These are phyloP conservation scores for Polytrichum formosum DNA, from an alignment of 225 moss, liverwort and hornwort species.

Conservation along the genomic window DNA sequence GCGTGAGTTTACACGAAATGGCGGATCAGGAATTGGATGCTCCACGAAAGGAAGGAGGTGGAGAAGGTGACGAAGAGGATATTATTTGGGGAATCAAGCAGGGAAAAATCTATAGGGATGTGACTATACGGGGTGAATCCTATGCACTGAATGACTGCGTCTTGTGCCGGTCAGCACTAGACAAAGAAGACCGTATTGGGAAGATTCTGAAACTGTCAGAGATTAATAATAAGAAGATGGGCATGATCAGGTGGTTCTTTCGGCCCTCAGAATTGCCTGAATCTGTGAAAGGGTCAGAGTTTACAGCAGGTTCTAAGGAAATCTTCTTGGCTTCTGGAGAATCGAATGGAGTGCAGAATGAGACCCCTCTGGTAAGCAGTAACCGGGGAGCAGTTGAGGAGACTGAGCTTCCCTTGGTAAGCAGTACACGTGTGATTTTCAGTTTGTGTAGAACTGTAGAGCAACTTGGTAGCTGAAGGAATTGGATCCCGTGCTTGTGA, in stretches of 20 bases:
- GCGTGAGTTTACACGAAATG: no score
- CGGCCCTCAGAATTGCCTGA: conserved; percentile 27
- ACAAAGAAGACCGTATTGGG: conserved; percentile 26
- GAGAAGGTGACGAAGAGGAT: neutral
- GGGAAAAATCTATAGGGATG: conserved; percentile 20
- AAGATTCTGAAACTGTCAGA: conserved; percentile 37
- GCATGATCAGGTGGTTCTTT: conserved; percentile 46
- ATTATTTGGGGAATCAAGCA: conserved; percentile 33
- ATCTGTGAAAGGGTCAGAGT: conserved; percentile 1
- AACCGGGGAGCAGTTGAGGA: conserved; percentile 17
- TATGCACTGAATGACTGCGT: conserved; percentile 43
- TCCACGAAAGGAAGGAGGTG: neutral
- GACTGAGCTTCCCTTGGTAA: conserved; percentile 37
- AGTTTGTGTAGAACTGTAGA: no score
- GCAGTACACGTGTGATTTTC: neutral
- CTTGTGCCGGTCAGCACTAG: conserved; percentile 24
- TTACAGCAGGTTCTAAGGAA: conserved; percentile 10
- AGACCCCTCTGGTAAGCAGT: conserved; percentile 37
- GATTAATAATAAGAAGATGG: conserved; percentile 20
- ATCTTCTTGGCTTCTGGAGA: conserved; percentile 45
- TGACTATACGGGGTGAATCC: conserved; percentile 22
- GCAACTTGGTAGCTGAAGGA: no score
- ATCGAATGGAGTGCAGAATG: conserved; percentile 41
- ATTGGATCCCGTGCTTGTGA: no score
- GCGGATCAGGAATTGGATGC: neutral